phyloP scores from a whole-genome alignment of 371 early-diverging fungal species.

The Saksenaea vasiformis region DNA sequence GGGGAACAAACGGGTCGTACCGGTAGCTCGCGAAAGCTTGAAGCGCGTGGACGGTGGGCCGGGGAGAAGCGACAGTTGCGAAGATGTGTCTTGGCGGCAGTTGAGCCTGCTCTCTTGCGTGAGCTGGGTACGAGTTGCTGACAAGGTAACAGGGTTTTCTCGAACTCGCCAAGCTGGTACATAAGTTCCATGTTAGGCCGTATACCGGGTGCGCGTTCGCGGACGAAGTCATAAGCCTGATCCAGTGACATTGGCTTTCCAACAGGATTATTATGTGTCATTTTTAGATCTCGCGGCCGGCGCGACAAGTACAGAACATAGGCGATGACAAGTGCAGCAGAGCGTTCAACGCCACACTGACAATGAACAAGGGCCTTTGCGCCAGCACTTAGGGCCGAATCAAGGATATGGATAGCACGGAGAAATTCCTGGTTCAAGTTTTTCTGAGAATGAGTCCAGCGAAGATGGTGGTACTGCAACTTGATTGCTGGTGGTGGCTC shows the following conservation, averaged over 20 bases:
- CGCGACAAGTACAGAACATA: constrained; percentile 24
- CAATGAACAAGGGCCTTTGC: constrained; percentile 31
- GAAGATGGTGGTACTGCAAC: constrained; percentile 29
- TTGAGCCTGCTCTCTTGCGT: background rate
- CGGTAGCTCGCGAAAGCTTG: constrained; percentile 9
- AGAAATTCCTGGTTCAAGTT: constrained; percentile 30
- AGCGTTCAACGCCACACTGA: constrained; percentile 38
- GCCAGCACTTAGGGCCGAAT: constrained; percentile 14
- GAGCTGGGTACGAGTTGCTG: background rate
- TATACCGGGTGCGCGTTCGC: constrained; percentile 29
- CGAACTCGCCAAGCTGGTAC: constrained; percentile 37
- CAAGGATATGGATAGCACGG: constrained; percentile 21
- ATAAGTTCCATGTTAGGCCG: constrained; percentile 36
- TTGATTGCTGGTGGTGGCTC: constrained; percentile 6
- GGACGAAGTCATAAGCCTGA: constrained; percentile 26
- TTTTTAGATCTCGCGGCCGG: background rate
- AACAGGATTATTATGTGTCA: background rate
- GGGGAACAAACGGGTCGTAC: background rate
- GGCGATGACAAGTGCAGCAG: constrained; percentile 34
- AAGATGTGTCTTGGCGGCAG: background rate
- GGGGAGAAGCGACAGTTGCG: background rate
- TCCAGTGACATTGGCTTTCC: constrained; percentile 19
- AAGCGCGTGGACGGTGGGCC: background rate
- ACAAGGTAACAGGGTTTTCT: constrained; percentile 4
- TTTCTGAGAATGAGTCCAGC: constrained; percentile 34